These are phyloP conservation scores for Lumnitzera racemosa DNA, from an alignment of 345 rosid species.

Conservation along the genomic window DNA sequence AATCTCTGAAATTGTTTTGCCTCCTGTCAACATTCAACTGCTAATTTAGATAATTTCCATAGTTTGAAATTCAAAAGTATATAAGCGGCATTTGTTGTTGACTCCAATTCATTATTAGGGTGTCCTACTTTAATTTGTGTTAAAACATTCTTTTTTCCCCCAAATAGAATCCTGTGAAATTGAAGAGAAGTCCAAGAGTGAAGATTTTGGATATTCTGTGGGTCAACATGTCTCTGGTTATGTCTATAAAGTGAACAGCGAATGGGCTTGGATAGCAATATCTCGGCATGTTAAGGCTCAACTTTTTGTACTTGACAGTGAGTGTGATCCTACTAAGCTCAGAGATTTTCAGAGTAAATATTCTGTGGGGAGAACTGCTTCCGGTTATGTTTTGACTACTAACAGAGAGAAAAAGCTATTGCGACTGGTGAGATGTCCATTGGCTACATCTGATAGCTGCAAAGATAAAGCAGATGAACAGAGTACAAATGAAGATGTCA, in stretches of 20 bases:
- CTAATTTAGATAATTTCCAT: too few relatives aligned
- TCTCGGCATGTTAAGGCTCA: conserved; percentile 68
- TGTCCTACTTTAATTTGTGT: background rate
- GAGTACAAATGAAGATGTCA: conserved; percentile 24
- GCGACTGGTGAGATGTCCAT: conserved; percentile 61
- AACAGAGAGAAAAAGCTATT: conserved; percentile 59
- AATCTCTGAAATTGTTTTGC: background rate
- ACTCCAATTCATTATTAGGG: background rate
- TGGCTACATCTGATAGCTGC: conserved; percentile 7
- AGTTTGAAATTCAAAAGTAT: too few relatives aligned
- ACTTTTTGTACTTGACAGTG: conserved; percentile 69
- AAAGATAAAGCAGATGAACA: conserved; percentile 18
- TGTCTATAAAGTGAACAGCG: conserved; percentile 78
- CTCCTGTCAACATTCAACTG: too few relatives aligned
- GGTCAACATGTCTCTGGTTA: conserved; percentile 62
- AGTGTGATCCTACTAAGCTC: conserved; percentile 66
- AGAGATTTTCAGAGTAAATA: conserved; percentile 53
- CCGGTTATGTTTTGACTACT: conserved; percentile 53
- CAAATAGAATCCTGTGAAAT: conserved; percentile 35
- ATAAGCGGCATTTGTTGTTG: too few relatives aligned
- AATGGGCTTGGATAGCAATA: conserved; percentile 80
- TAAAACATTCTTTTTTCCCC: conserved; percentile 7
- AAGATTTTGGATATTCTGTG: conserved; percentile 40
- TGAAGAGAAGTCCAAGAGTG: conserved; percentile 20
- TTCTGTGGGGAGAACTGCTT: conserved; percentile 55